phyloP scores from a whole-genome alignment of 805 yeast genomes.

The Saccharomycopsis fibuligera region DNA sequence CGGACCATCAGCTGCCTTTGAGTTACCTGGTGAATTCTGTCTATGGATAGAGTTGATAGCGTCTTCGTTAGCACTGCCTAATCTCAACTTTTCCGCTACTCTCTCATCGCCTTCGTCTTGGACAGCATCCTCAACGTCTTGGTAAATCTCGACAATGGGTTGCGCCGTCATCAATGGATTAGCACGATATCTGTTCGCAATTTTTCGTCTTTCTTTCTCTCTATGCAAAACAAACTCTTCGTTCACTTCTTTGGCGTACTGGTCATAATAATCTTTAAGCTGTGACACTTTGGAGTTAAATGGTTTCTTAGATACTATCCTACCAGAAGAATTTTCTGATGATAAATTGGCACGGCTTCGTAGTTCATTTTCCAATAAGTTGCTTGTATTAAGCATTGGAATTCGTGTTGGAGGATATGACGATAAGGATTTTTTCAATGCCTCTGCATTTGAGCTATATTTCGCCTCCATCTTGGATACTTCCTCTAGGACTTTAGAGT shows the following conservation, averaged over 20 bases:
- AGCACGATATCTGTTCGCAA: slow-evolving; percentile 57
- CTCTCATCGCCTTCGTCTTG: slow-evolving; percentile 35
- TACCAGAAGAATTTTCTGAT: neutral
- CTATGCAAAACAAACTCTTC: slow-evolving; percentile 84
- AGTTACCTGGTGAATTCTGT: too few species aligned
- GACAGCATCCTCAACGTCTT: slow-evolving; percentile 84
- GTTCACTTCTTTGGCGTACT: slow-evolving; percentile 71
- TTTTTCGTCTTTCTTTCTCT: slow-evolving; percentile 63
- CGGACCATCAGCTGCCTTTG: neutral
- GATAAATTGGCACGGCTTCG: slow-evolving; percentile 7
- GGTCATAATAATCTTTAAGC: slow-evolving; percentile 61
- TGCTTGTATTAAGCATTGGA: slow-evolving; percentile 14
- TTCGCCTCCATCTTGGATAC: slow-evolving; percentile 22
- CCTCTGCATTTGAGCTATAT: neutral
- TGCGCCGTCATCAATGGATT: slow-evolving; percentile 65
- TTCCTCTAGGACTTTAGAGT: slow-evolving; percentile 16
- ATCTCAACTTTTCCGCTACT: too few species aligned
- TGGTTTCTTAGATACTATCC: slow-evolving; percentile 1
- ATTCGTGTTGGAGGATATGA: neutral
- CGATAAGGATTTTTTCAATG: neutral
- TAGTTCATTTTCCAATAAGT: slow-evolving; percentile 17
- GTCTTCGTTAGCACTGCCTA: too few species aligned
- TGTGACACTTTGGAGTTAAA: slow-evolving; percentile 43
- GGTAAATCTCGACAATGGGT: slow-evolving; percentile 88
- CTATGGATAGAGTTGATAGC: too few species aligned